These are phyloP conservation scores for Cercospora citrullina DNA, from an alignment of 2,329 filamentous ascomycete genomes.

Conservation along the genomic window DNA sequence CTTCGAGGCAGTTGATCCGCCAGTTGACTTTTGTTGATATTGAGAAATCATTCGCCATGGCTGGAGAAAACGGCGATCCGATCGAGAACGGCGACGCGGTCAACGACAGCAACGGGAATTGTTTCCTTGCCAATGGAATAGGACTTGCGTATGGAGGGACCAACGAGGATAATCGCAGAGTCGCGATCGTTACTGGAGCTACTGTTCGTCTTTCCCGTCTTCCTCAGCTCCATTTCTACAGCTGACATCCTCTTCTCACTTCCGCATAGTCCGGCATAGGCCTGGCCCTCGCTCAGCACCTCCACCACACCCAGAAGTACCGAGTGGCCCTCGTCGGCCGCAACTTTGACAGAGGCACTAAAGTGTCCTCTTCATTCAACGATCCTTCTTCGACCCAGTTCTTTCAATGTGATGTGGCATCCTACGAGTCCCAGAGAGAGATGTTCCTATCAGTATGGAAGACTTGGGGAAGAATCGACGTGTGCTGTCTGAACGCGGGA, in stretches of 20 bases:
- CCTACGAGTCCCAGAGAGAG: constrained; percentile 48
- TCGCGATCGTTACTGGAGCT: constrained; percentile 47
- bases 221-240: neutral
- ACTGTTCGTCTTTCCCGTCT: constrained; percentile 39
- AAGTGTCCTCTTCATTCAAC: constrained; percentile 39
- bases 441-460: constrained; percentile 48
- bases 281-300: constrained; percentile 43
- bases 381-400: constrained; percentile 43
- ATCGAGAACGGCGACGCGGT: neutral
- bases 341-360: constrained; percentile 35
- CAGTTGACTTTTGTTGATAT: constrained; percentile 8
- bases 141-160: neutral
- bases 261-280: constrained; percentile 50
- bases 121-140: neutral
- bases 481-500: constrained; percentile 54
- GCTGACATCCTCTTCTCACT: neutral
- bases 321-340: constrained; percentile 46
- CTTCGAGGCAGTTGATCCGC: neutral
- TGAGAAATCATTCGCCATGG: neutral
- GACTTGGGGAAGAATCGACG: constrained; percentile 51
- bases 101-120: neutral
- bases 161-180: constrained; percentile 24
- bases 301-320: constrained; percentile 39
- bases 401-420: constrained; percentile 48
- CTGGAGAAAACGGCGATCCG: neutral